A percentile compares a stretch with the other conserved stretches of the same genome.
Conservation (phyloP, 1,284 basidiomycete species). For the Takashimella tepidaria region DNA sequence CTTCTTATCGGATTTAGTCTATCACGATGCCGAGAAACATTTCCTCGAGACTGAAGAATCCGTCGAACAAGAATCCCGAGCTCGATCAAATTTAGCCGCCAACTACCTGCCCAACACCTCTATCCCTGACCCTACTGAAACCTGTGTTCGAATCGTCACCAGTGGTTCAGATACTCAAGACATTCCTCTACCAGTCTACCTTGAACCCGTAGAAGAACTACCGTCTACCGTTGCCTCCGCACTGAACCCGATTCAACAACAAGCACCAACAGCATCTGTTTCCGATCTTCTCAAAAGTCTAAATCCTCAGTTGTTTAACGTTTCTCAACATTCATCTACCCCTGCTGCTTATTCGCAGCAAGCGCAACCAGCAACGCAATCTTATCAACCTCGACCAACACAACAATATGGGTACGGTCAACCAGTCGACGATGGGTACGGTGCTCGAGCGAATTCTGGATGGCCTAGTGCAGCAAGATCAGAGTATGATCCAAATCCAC, state of each 20-base stretch:
- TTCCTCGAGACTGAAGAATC: conserved; percentile 15
- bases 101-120: conserved; percentile 15
- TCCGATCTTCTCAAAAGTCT: background rate
- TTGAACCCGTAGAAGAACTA: background rate
- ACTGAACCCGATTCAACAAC: no score
- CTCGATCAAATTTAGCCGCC: conserved; percentile 26
- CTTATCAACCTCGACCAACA: background rate
- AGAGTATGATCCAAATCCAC: no score
- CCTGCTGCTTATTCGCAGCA: no score
- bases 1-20: background rate
- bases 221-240: no score
- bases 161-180: conserved; percentile 4
- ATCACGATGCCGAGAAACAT: background rate
- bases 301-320: background rate
- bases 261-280: background rate
- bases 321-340: no score
- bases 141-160: conserved; percentile 14
- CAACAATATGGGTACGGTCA: background rate
- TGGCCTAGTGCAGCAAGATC: no score
- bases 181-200: conserved; percentile 3
- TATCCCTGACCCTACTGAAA: conserved; percentile 20
- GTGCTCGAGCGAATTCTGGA: no score
- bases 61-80: conserved; percentile 27
- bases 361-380: background rate
- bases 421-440: background rate